A percentile compares a stretch with the other conserved stretches of the same genome.
phyloP scores from a whole-genome alignment of 768 basidiomycete genomes.

The Boletus sp. region DNA sequence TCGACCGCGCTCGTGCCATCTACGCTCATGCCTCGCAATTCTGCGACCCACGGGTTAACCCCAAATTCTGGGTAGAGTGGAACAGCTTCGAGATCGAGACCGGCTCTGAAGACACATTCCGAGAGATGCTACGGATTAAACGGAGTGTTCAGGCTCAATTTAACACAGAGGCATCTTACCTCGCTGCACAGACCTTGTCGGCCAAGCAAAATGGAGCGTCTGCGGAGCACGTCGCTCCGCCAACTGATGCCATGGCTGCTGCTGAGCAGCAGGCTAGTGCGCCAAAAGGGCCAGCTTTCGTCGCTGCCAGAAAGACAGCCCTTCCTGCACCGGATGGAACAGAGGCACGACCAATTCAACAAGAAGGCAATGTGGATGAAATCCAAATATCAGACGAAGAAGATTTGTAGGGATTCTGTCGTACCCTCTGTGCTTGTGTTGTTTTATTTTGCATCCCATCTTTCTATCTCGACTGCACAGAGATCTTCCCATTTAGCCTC shows the following conservation, averaged over 20 bases:
- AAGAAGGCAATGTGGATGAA: conserved; percentile 65
- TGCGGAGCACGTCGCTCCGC: conserved; percentile 40
- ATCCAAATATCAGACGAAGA: conserved; percentile 89
- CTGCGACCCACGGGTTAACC: conserved; percentile 90
- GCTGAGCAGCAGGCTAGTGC: conserved; percentile 64
- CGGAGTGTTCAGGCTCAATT: conserved; percentile 98
- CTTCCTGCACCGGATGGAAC: conserved; percentile 38
- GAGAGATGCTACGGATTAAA: conserved; percentile 93
- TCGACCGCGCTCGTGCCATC: conserved; percentile 93
- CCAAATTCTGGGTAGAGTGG: conserved; percentile 97
- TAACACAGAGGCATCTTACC: conserved; percentile 93
- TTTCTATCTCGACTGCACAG: conserved; percentile 71
- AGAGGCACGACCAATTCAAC: conserved; percentile 29
- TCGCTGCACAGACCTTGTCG: conserved; percentile 85
- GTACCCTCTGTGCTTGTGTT: conserved; percentile 15
- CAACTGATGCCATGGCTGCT: conserved; percentile 83
- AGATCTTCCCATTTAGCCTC: conserved; percentile 73
- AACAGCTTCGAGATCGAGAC: conserved; percentile 98
- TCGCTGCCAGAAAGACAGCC: conserved; percentile 65
- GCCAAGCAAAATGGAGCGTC: conserved; percentile 54
- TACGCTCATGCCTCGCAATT: conserved; percentile 98
- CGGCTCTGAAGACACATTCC: conserved; percentile 97
- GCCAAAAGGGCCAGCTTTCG: conserved; percentile 66
- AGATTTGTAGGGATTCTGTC: conserved; percentile 42
- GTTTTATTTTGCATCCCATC: conserved; percentile 48